phyloP scores from a whole-genome alignment of 805 yeast genomes.

The Schwanniomyces pseudopolymorphus region DNA sequence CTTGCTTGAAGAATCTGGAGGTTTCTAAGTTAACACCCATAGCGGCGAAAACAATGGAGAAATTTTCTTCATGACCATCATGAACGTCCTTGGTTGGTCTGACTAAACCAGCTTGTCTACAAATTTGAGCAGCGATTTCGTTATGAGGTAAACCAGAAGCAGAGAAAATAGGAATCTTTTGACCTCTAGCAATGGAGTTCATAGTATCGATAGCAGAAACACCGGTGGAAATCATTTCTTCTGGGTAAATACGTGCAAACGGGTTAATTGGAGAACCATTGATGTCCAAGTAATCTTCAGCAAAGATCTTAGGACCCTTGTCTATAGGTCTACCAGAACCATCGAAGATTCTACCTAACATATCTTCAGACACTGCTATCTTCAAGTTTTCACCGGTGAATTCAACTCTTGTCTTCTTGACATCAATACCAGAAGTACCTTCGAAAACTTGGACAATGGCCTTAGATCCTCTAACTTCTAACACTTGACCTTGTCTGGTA shows the following conservation, averaged over 20 bases:
- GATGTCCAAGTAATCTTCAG: slow-evolving; percentile 97
- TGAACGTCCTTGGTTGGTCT: slow-evolving; percentile 99
- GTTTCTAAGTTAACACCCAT: slow-evolving; percentile 99
- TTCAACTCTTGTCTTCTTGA: slow-evolving; percentile 94
- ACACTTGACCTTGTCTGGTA: slow-evolving; percentile 93
- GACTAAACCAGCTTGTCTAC: slow-evolving; percentile 99
- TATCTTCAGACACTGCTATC: slow-evolving; percentile 94
- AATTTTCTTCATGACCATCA: slow-evolving; percentile 99
- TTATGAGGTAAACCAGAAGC: slow-evolving; percentile 99
- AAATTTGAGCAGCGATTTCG: slow-evolving; percentile 99
- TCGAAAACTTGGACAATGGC: slow-evolving; percentile 99
- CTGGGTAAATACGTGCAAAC: slow-evolving; percentile 96
- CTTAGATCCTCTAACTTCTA: slow-evolving; percentile 95
- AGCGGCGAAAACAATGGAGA: slow-evolving; percentile 98
- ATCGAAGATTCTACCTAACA: slow-evolving; percentile 96
- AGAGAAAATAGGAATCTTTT: slow-evolving; percentile 97
- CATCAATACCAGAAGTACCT: slow-evolving; percentile 99
- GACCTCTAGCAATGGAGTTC: slow-evolving; percentile 99
- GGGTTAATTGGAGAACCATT: slow-evolving; percentile 99
- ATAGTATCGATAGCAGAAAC: slow-evolving; percentile 97
- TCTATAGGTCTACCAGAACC: slow-evolving; percentile 99
- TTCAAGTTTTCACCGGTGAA: slow-evolving; percentile 93
- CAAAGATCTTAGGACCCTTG: slow-evolving; percentile 96
- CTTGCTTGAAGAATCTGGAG: slow-evolving; percentile 97
- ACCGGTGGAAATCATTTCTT: slow-evolving; percentile 99